Conservation (phyloP, 805 yeast species). For the Lachancea cidri region DNA sequence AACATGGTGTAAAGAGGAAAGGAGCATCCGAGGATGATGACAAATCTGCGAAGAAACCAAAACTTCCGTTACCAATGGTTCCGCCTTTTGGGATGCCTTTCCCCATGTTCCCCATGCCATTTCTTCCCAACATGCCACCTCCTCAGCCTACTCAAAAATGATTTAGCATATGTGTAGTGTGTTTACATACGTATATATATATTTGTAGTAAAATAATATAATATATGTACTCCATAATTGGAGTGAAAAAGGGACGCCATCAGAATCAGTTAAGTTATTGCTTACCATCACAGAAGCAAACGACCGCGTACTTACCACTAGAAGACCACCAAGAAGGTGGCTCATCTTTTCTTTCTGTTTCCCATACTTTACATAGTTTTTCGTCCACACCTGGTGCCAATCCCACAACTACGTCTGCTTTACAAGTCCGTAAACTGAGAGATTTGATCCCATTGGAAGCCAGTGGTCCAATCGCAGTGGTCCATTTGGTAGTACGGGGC, state of each 20-base stretch:
- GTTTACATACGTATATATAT: background rate
- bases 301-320: constrained; percentile 92
- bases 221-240: background rate
- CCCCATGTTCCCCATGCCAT: constrained; percentile 37
- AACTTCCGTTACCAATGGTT: constrained; percentile 21
- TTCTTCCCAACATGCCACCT: constrained; percentile 16
- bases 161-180: background rate
- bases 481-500: constrained; percentile 76
- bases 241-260: too few relatives aligned
- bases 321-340: constrained; percentile 75
- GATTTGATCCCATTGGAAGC: constrained; percentile 58
- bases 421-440: constrained; percentile 83
- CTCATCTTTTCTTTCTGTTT: constrained; percentile 48
- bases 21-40: constrained; percentile 6
- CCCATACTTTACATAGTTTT: constrained; percentile 58
- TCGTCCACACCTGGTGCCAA: constrained; percentile 69
- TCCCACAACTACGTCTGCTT: constrained; percentile 94
- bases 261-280: too few relatives aligned
- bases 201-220: too few relatives aligned
- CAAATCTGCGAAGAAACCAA: constrained; percentile 8
- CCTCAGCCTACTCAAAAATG: background rate
- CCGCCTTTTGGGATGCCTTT: constrained; percentile 33
- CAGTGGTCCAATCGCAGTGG: constrained; percentile 61
- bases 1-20: constrained; percentile 22
- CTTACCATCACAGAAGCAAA: constrained; percentile 42